Evolutionary conservation across 1,284 basidiomycete species (phyloP), one percentile per base, ranked within the genome.

Genomic region (Malassezia japonica): DNA sequence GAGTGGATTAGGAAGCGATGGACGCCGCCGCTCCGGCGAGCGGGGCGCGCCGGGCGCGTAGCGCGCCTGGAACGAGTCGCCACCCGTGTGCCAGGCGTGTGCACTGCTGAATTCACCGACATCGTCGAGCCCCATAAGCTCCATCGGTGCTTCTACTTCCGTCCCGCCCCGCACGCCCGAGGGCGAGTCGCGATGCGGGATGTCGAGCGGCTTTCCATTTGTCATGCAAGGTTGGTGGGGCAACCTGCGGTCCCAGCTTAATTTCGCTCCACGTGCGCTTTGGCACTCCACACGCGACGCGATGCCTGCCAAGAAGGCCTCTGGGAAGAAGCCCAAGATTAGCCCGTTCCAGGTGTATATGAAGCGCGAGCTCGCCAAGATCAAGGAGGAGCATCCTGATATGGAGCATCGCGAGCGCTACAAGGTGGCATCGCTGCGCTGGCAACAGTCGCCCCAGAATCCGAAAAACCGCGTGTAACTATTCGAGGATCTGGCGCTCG

Each of bases 371-470:
- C 59, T 68, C 16, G 64, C 59, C 43, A 55, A 59, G 54, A 52
- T 68, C 47, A 63, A 61, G 59, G 43, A 54, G 32, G 64, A 65
- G 40, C 55, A 61, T 45, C 63, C 66, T 10, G 32, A 48, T 21
- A 48, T 68, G 24, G 38, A 54, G 27, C 66, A 68, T 56, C 62
- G 61, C 50, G 62, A 62, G 46, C 59, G 64, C n/a, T 68, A 66
- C 61, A 62, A 68, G 55, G 46, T 60, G 7, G 62, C 64, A 13
- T 57, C 61, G 21, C 55, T 55, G 43, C 38, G 48, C 6, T 68
- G 65, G 65, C 55, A 55, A 9, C 13, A 16, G n/a, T 20, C 40
- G 25, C 24, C 40, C 3, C 13, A 29, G 40, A 42, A 42, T 18
- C 40, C 23, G 10, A 42, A 34, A n/a, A 44, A 32, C 29, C 42